Evolutionary conservation across 805 yeast genomes (phyloP), one percentile per base, ranked within the genome.

Genomic region (Yarrowia osloensis): DNA sequence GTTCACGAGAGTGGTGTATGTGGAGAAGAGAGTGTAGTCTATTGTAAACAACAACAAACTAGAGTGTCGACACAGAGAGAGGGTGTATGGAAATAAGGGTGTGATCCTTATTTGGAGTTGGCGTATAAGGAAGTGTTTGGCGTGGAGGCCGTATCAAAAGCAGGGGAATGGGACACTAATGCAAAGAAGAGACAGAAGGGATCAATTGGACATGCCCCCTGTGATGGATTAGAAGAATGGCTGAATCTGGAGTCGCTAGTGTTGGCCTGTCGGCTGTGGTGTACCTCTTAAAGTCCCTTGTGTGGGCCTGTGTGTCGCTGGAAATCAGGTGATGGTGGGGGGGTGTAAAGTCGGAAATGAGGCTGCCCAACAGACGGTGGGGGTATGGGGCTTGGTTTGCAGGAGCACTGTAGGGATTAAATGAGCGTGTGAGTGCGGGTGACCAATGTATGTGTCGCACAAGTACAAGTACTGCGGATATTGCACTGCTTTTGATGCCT

Each of bases 121-220:
- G 31, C n/a, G n/a, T n/a, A n/a, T n/a, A n/a, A n/a, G n/a, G n/a
- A n/a, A n/a, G 35, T 3, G 13, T 17, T 6, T 37, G 42, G 42
- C 21, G 42, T 37, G 15, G 4, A 35, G 39, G 39, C 15, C 22
- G 42, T 44, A 13, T 46, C 24, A 4, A n/a, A 28, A 46, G 19
- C 24, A 21, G 54, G 54, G 54, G 37, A 29, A 29, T 19, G 22
- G 4, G 46, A 29, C 54, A 49, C 54, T 49, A 49, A 49, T 49
- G 54, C 54, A 49, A n/a, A 19, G 37, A 49, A 28, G 22, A 46
- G 49, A n/a, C n/a, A 26, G 21, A n/a, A n/a, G 26, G 21, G 46
- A 40, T 40, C 46, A 21, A 49, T n/a, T 26, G 50, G 17, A 21
- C 50, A 49, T 49, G 54, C 54, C 35, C 54, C 54, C 28, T 33